Evolutionary conservation across 2,329 filamentous ascomycete genomes (phyloP), one percentile per base, ranked within the genome.

Genomic region (Calonectria hongkongensis): DNA sequence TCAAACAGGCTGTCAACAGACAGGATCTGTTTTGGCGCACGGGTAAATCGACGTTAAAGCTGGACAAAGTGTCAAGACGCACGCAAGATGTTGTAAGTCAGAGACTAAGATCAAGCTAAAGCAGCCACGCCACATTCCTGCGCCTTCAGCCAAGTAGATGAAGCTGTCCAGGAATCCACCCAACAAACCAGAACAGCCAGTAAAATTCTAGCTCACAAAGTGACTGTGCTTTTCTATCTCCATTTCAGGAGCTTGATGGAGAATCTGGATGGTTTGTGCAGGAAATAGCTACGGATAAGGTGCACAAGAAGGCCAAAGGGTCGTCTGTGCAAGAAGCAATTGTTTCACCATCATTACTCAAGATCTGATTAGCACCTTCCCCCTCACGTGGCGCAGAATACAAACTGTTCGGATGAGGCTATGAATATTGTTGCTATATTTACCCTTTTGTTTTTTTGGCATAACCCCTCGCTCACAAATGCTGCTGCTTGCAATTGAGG

Each of bases 101-200:
- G 25, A 39, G 3, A 3, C 54, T 28, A 41, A 13, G 7, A 7
- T 13, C 54, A 41, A 27, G 36, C 54, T 60, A 60, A 41, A 25
- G 36, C 21, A 60, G 54, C 54, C 54, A 60, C 54, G 16, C 54
- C 54, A 60, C 33, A 41, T 41, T 16, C 54, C 54, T 60, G 54
- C 54, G 54, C 54, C 54, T 60, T 60, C 13, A 60, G 54, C 21
- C 54, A 27, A 21, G 6, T 41, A 4, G 13, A 25, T 18, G 21
- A 25, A 36, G n/a, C 2, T 28, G 33, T 18, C 10, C 7, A 39
- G 5, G 33, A 60, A 41, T 12, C 54, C 36, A 27, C 54, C 3
- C 33, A 25, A 18, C 18, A 21, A 8, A 8, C 10, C 21, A 39
- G n/a, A 13, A 18, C 39, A 6, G 3, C n/a, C 54, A 39, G 21